A percentile compares a stretch with the other conserved stretches of the same genome.
Evolutionary conservation across 148 eudicot genomes (phyloP).

Genomic region (Suaeda aralocaspica): DNA sequence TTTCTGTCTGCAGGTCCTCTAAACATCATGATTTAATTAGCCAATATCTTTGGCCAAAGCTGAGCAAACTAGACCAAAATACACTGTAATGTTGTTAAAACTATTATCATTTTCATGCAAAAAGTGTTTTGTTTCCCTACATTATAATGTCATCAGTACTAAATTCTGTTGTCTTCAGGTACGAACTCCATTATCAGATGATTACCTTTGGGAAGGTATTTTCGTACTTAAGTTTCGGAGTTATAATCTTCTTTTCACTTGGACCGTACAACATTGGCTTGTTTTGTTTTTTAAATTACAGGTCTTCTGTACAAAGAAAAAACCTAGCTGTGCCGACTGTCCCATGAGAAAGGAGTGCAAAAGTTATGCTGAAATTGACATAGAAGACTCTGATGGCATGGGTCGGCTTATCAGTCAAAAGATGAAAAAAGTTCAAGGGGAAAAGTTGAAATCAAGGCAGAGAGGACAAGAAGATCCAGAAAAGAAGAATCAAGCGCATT

Average conservation of each 20-base stretch:
- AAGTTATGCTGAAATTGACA: constrained; percentile 28
- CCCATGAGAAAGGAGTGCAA: constrained; percentile 41
- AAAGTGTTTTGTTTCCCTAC: neutral
- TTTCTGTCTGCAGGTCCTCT: constrained; percentile 33
- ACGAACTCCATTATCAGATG: constrained; percentile 42
- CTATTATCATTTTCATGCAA: neutral
- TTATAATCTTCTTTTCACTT: neutral
- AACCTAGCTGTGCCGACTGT: constrained; percentile 44
- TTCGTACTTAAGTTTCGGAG: neutral
- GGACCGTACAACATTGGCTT: neutral
- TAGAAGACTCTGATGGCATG: constrained; percentile 19
- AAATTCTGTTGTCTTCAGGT: constrained; percentile 20
- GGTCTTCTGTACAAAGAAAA: constrained; percentile 49
- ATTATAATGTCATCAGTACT: neutral
- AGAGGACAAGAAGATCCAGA: neutral
- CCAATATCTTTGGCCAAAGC: constrained; percentile 44
- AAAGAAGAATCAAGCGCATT: neutral
- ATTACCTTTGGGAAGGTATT: constrained; percentile 47
- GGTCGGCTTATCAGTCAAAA: neutral
- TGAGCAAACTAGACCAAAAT: constrained; percentile 41
- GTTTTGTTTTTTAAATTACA: constrained; percentile 1
- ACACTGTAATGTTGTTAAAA: constrained; percentile 34
- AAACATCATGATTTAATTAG: constrained; percentile 33
- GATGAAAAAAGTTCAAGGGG: neutral
- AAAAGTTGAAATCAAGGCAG: neutral